Evolutionary conservation across 306 rosid species (phyloP).

Genomic region (Vigna mungo): DNA sequence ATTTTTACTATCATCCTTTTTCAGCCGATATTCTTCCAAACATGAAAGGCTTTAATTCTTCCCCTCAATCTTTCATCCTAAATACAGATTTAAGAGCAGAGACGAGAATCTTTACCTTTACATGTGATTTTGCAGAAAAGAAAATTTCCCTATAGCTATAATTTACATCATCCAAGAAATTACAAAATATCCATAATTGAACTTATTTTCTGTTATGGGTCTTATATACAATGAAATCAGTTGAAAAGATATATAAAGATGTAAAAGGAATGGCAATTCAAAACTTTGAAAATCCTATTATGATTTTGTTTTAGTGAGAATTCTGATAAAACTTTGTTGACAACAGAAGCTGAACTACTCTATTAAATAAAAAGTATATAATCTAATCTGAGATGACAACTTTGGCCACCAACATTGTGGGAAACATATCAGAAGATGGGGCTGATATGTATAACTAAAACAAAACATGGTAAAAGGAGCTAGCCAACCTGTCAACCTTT

Average conservation of each 20-base stretch:
- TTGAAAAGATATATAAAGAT: not conserved
- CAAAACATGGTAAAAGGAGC: constrained; percentile 49
- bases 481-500: constrained; percentile 86
- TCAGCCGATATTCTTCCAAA: not conserved
- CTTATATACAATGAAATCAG: not conserved
- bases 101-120: constrained; percentile 15
- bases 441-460: constrained; percentile 11
- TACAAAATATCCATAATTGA: not conserved
- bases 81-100: not conserved
- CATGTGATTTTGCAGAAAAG: constrained; percentile 19
- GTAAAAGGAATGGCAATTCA: not conserved
- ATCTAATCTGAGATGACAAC: constrained; percentile 1
- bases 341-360: constrained; percentile 14
- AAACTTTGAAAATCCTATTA: constrained; percentile 7
- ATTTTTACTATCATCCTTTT: not conserved
- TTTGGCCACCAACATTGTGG: constrained; percentile 19
- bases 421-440: not conserved
- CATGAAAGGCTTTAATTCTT: not conserved
- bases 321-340: constrained; percentile 28
- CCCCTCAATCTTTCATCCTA: not conserved
- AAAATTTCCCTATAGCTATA: constrained; percentile 8
- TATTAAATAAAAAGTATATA: not conserved
- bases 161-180: not conserved
- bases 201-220: not conserved
- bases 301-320: not conserved